Evolutionary conservation across 306 rosid species (phyloP).

Genomic region (Cucumis melo): DNA sequence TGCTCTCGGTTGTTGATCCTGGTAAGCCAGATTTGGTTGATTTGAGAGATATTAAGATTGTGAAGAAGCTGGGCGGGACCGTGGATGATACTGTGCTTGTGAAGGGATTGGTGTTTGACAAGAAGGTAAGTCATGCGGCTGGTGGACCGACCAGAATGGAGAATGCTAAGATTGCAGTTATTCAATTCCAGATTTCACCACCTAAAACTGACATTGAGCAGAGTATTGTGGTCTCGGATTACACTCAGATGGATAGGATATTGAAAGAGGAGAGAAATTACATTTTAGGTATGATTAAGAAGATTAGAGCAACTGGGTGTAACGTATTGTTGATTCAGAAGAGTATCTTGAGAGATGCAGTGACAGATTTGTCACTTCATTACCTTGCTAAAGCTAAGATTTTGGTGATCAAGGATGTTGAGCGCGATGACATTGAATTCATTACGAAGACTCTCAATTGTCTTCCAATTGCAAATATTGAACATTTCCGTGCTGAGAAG

Average conservation of each 20-base stretch:
- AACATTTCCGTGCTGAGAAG: slow-evolving; percentile 85
- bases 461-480: slow-evolving; percentile 81
- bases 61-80: slow-evolving; percentile 90
- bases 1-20: slow-evolving; percentile 55
- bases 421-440: slow-evolving; percentile 91
- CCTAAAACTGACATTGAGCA: slow-evolving; percentile 92
- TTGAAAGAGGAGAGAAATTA: slow-evolving; percentile 88
- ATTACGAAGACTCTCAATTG: slow-evolving; percentile 90
- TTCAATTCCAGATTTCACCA: slow-evolving; percentile 95
- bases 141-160: slow-evolving; percentile 96
- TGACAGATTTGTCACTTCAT: slow-evolving; percentile 84
- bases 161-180: slow-evolving; percentile 85
- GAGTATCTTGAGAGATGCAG: slow-evolving; percentile 90
- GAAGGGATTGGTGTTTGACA: slow-evolving; percentile 74
- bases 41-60: slow-evolving; percentile 79
- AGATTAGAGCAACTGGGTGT: slow-evolving; percentile 79
- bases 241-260: slow-evolving; percentile 95
- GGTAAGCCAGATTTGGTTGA: slow-evolving; percentile 63
- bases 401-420: slow-evolving; percentile 91
- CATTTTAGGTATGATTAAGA: slow-evolving; percentile 89
- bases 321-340: slow-evolving; percentile 89
- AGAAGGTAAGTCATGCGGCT: slow-evolving; percentile 88
- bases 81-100: slow-evolving; percentile 79
- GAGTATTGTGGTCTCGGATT: slow-evolving; percentile 84
- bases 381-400: slow-evolving; percentile 94